A percentile compares a stretch with the other conserved stretches of the same genome.
Evolutionary conservation across 208 protist species (phyloP).

Genomic region (Leishmania tropica): DNA sequence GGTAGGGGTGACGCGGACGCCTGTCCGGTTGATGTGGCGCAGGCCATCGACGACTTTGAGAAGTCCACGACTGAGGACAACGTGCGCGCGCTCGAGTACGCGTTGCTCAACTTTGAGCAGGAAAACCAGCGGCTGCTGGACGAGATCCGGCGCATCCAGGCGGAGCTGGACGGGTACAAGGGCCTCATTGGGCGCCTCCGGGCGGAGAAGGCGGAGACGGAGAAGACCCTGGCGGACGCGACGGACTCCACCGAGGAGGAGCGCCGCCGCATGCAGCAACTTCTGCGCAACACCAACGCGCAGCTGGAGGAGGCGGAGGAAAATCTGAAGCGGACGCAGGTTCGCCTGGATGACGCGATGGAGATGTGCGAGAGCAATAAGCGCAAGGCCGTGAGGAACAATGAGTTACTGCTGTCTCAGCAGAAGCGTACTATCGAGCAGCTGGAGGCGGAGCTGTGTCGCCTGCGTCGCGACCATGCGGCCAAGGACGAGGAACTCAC

Average conservation of each 20-base stretch:
- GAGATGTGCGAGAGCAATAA: slow-evolving; percentile 41
- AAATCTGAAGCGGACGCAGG: slow-evolving; percentile 32
- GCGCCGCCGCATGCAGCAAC: slow-evolving; percentile 32
- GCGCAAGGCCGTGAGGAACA: slow-evolving; percentile 49
- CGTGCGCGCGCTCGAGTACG: slow-evolving; percentile 57
- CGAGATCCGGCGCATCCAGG: slow-evolving; percentile 42
- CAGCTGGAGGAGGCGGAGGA: slow-evolving; percentile 46
- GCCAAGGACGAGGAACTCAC: slow-evolving; percentile 62
- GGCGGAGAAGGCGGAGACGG: slow-evolving; percentile 46
- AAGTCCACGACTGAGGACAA: slow-evolving; percentile 57
- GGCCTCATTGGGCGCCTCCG: slow-evolving; percentile 56
- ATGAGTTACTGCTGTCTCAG: slow-evolving; percentile 50
- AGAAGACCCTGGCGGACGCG: slow-evolving; percentile 33
- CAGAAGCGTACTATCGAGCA: slow-evolving; percentile 49
- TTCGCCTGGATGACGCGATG: slow-evolving; percentile 35
- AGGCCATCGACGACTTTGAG: slow-evolving; percentile 54
- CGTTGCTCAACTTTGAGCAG: slow-evolving; percentile 53
- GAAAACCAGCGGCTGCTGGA: slow-evolving; percentile 63
- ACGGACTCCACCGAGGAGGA: slow-evolving; percentile 45
- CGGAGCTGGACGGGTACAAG: slow-evolving; percentile 43
- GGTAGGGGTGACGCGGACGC: slow-evolving; percentile 16
- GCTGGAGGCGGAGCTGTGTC: slow-evolving; percentile 37
- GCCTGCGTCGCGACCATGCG: slow-evolving; percentile 34
- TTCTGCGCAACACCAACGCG: slow-evolving; percentile 39
- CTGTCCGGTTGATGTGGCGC: slow-evolving; percentile 23